These are phyloP conservation scores for Silybum marianum DNA, from an alignment of 129 eudicot species.

Conservation along the genomic window DNA sequence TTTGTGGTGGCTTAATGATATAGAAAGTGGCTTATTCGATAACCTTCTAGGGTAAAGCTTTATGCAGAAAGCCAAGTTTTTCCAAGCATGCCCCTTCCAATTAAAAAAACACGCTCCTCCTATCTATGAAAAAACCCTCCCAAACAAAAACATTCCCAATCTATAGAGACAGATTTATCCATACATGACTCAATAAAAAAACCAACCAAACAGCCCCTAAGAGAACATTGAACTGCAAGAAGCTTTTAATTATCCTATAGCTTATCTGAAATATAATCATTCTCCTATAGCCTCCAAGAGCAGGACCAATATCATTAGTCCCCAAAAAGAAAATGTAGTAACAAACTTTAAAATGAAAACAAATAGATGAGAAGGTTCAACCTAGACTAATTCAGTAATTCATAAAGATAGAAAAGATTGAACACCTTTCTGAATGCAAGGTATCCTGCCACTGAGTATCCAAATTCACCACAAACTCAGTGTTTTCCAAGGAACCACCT, in stretches of 20 bases:
- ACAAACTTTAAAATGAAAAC: background rate
- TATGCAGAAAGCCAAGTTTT: too few relatives aligned
- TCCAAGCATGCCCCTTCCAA: too few relatives aligned
- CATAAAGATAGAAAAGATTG: slow-evolving; percentile 13
- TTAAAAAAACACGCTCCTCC: too few relatives aligned
- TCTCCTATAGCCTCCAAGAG: background rate
- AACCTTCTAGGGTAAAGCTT: too few relatives aligned
- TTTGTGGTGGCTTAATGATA: too few relatives aligned
- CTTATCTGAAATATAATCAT: background rate
- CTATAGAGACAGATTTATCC: too few relatives aligned
- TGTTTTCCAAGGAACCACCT: slow-evolving; percentile 27
- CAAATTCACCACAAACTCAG: slow-evolving; percentile 28
- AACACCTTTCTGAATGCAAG: slow-evolving; percentile 56
- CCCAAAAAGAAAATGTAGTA: background rate
- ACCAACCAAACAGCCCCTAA: background rate
- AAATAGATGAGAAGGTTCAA: background rate
- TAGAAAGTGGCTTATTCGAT: too few relatives aligned
- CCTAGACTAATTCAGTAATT: background rate
- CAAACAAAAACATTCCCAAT: too few relatives aligned
- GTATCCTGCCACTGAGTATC: slow-evolving; percentile 37
- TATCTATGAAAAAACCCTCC: too few relatives aligned
- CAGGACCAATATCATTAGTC: background rate
- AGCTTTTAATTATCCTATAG: background rate
- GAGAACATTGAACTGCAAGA: background rate
- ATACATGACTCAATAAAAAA: too few relatives aligned